Evolutionary conservation across 352 stramenopile genomes (phyloP).

Genomic region (Globisporangium orthogonon): DNA sequence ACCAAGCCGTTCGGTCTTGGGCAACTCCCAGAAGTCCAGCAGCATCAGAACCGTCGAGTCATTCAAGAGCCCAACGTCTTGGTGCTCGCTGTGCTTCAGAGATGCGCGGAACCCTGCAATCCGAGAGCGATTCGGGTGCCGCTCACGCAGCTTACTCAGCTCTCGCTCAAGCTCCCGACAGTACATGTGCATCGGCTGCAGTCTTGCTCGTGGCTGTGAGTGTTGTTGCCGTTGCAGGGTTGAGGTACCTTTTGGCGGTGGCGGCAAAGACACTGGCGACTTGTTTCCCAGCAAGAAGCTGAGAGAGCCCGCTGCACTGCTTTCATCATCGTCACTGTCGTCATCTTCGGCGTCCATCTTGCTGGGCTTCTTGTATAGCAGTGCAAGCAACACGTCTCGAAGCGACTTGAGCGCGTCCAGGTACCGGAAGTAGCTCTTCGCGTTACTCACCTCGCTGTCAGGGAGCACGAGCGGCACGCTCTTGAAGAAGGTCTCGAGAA

Average conservation of each 20-base stretch:
- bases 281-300: not conserved
- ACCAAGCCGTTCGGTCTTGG: slow-evolving; percentile 40
- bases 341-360: slow-evolving; percentile 11
- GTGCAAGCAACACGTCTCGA: slow-evolving; percentile 35
- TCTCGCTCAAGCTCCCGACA: slow-evolving; percentile 63
- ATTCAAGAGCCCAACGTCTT: slow-evolving; percentile 43
- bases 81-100: slow-evolving; percentile 16
- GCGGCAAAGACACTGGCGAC: not conserved
- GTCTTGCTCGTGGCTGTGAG: not conserved
- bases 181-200: slow-evolving; percentile 46
- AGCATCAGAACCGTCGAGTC: slow-evolving; percentile 55
- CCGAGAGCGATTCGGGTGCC: slow-evolving; percentile 13
- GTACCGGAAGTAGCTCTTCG: slow-evolving; percentile 50
- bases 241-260: not conserved
- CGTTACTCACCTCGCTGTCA: slow-evolving; percentile 30
- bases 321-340: slow-evolving; percentile 16
- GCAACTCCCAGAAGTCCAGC: slow-evolving; percentile 62
- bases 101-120: slow-evolving; percentile 5
- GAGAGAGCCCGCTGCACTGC: slow-evolving; percentile 1
- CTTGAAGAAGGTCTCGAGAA: slow-evolving; percentile 63
- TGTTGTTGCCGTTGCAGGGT: not conserved
- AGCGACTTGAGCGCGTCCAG: slow-evolving; percentile 47
- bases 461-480: slow-evolving; percentile 47
- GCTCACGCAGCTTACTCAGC: slow-evolving; percentile 33
- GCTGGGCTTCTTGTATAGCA: slow-evolving; percentile 39